These are phyloP conservation scores for Citrus australasica DNA, from an alignment of 345 rosid genomes.

Conservation along the genomic window DNA sequence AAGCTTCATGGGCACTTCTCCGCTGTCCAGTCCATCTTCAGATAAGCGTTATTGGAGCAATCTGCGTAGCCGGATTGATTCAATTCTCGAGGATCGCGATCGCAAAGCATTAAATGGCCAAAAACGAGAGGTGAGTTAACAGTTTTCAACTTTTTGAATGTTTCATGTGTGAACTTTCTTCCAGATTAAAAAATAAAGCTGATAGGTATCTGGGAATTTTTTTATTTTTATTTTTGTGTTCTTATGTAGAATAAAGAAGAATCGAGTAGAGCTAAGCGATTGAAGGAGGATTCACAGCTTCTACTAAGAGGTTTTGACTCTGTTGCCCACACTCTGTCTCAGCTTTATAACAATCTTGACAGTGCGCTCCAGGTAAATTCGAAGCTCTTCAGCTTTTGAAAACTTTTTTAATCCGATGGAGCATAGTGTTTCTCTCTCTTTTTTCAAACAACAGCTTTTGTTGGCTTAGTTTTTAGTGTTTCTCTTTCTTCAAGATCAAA, in stretches of 20 bases:
- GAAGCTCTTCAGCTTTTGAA: not conserved
- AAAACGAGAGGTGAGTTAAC: constrained; percentile 19
- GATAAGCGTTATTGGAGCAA: constrained; percentile 57
- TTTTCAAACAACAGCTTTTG: not conserved
- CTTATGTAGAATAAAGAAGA: constrained; percentile 13
- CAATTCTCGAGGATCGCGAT: constrained; percentile 34
- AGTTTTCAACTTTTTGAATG: not conserved
- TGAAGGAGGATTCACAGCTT: constrained; percentile 81
- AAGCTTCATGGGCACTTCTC: constrained; percentile 28
- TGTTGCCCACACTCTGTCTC: constrained; percentile 63
- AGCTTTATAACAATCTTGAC: constrained; percentile 70
- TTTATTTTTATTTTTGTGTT: not conserved
- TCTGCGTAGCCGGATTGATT: constrained; percentile 37
- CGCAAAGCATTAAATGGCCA: not conserved
- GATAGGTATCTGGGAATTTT: not conserved
- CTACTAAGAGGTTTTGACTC: constrained; percentile 90
- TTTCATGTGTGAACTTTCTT: not conserved
- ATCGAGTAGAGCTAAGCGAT: constrained; percentile 42
- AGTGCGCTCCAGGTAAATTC: constrained; percentile 77
- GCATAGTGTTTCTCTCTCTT: not conserved
- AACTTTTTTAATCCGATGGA: not conserved
- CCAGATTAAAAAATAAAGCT: not conserved
- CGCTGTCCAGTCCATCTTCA: constrained; percentile 37
- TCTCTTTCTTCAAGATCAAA: not conserved
- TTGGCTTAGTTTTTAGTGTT: not conserved